Percentiles rank a stretch among this genome's conserved stretches.
Conservation (phyloP, 768 basidiomycete genomes). For the Phlebiopsis gigantea region DNA sequence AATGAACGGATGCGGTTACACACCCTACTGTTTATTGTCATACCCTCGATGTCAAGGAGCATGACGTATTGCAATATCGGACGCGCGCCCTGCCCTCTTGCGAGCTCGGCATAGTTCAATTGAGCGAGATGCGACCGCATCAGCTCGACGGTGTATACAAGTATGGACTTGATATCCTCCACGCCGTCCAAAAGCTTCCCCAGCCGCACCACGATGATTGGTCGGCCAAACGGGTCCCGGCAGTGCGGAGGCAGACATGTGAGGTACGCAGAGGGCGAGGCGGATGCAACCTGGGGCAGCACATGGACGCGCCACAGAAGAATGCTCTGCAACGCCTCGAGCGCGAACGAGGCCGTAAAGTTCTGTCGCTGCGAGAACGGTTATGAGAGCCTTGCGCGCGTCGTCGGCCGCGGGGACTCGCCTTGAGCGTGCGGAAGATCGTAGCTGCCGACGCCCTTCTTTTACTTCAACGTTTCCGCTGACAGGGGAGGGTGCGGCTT, state of each 20-base stretch:
- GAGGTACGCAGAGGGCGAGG: slow-evolving; percentile 33
- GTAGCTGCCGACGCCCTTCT: slow-evolving; percentile 18
- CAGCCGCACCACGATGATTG: slow-evolving; percentile 53
- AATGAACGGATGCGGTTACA: slow-evolving; percentile 18
- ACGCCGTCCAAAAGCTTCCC: slow-evolving; percentile 32
- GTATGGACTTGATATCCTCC: slow-evolving; percentile 34
- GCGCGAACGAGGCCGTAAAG: slow-evolving; percentile 56
- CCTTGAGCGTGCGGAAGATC: slow-evolving; percentile 44
- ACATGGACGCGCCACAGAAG: slow-evolving; percentile 19
- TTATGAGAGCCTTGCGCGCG: slow-evolving; percentile 6
- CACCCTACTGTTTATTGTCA: slow-evolving; percentile 55
- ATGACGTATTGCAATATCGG: slow-evolving; percentile 63
- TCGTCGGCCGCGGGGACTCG: slow-evolving; percentile 25
- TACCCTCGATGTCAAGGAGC: slow-evolving; percentile 55
- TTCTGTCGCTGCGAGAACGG: slow-evolving; percentile 49
- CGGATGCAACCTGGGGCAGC: slow-evolving; percentile 17
- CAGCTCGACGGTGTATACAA: slow-evolving; percentile 46
- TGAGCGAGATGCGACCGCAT: slow-evolving; percentile 51
- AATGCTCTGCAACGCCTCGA: slow-evolving; percentile 35
- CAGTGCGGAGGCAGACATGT: slow-evolving; percentile 50
- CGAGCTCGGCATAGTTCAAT: slow-evolving; percentile 34
- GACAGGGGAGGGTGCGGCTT: slow-evolving; percentile 23
- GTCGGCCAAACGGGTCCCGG: slow-evolving; percentile 60
- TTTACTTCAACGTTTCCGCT: neutral
- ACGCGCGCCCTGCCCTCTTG: slow-evolving; percentile 11